Base-by-base conservation (phyloP, 768 basidiomycete species). In the Cystobasidium tubakii region DNA sequence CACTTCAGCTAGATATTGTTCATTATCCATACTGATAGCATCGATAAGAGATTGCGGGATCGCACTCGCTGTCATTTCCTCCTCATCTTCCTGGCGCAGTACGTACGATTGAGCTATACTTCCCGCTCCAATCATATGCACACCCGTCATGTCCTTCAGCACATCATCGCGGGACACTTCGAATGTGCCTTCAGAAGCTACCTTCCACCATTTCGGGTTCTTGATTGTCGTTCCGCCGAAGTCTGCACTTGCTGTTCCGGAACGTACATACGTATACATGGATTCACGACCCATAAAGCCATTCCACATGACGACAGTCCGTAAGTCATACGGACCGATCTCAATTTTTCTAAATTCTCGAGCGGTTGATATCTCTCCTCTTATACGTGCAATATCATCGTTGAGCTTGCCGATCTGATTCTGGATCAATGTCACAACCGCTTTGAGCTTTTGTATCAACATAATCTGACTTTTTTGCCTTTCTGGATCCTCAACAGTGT, bases 41-140 rank as follows among this genome's bases (percentile, higher is more conserved):
- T 50, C 46, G 15, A 50, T 50, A 3, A 50, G 21, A 23, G 31
- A 23, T 31, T 27, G 21, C 29, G 7, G 34, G 0, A 36, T 12
- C 19, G 6, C 25, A 53, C 64, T 25, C 0, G 73, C 66, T 55
- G 50, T 15, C n/a, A 74, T 60, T 1, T 72, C 36, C 0, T 31
- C 54, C 2, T 6, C 12, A 0, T 34, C 74, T 6, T 62, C 73
- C 1, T 50, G 27, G 4, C 21, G n/a, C 15, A 55, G 66, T 21
- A 73, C 63, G 55, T 77, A 78, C 34, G 74, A 65, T 9, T 71
- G 69, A 19, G 65, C 62, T 43, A 77, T 55, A 1, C 55, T 50
- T 7, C 65, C 36, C 6, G 75, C 77, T 1, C 75, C 77, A 33
- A 69, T 44, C 72, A 77, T 57, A 31, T 63, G 34, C 4, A 75